Evolutionary conservation across 1,284 basidiomycete genomes (phyloP).

Genomic region (Fomitopsis pinicola): DNA sequence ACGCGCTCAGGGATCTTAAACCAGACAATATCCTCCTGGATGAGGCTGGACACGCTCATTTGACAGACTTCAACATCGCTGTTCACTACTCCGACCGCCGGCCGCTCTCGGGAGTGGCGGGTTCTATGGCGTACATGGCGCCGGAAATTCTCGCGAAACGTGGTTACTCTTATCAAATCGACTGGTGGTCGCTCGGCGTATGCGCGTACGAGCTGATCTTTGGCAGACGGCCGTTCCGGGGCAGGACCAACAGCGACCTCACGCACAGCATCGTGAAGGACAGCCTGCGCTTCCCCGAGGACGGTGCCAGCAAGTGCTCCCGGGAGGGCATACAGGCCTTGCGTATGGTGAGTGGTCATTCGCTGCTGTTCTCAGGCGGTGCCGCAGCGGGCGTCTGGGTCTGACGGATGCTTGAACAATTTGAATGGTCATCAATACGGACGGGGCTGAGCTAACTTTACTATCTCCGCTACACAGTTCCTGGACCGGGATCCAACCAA

Average conservation of each 20-base stretch:
- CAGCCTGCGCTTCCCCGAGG: conserved; percentile 71
- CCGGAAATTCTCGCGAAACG: conserved; percentile 86
- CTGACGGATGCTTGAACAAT: not conserved
- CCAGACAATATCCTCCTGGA: conserved; percentile 98
- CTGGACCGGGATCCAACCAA: conserved; percentile 82
- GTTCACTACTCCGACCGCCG: conserved; percentile 90
- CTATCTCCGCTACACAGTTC: conserved; percentile 44
- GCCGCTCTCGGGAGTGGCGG: conserved; percentile 90
- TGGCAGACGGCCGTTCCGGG: conserved; percentile 88
- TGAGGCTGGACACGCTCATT: conserved; percentile 91
- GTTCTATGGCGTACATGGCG: conserved; percentile 99
- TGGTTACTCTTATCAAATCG: conserved; percentile 87
- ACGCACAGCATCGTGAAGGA: conserved; percentile 86
- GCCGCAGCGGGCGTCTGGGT: not conserved
- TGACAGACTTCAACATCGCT: conserved; percentile 99
- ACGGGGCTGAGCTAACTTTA: conserved; percentile 1
- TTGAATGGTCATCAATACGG: not conserved
- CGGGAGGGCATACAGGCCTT: conserved; percentile 62
- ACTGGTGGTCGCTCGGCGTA: conserved; percentile 97
- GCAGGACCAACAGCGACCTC: conserved; percentile 85
- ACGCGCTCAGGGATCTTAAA: conserved; percentile 76
- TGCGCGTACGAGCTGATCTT: conserved; percentile 91
- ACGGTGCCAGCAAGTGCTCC: conserved; percentile 68
- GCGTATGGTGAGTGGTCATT: conserved; percentile 51
- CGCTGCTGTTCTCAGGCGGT: conserved; percentile 2